A percentile compares a stretch with the other conserved stretches of the same genome.
Evolutionary conservation across 23 red algal genomes (phyloP).

Genomic region (Gracilariopsis chorda): DNA sequence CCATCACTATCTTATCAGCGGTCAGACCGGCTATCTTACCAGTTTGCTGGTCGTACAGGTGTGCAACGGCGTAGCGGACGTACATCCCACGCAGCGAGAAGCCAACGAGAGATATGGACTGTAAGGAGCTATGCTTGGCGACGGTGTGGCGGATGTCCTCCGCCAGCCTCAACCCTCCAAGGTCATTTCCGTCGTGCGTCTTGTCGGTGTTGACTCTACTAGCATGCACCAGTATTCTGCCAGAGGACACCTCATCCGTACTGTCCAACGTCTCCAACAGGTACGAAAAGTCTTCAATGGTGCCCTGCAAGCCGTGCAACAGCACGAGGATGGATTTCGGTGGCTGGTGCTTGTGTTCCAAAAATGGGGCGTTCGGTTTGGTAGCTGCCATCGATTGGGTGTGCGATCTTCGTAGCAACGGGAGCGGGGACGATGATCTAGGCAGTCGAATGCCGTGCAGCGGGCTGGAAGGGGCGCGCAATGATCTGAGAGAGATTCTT

Average conservation of each 20-base stretch:
- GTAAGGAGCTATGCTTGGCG: neutral
- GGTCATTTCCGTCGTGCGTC: conserved; percentile 62
- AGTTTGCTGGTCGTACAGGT: conserved; percentile 20
- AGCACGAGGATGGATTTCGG: conserved; percentile 42
- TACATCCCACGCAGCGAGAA: conserved; percentile 72
- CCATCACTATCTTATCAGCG: conserved; percentile 34
- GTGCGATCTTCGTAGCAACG: no score
- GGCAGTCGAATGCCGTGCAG: no score
- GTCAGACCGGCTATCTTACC: conserved; percentile 17
- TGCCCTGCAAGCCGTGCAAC: conserved; percentile 71
- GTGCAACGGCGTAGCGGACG: conserved; percentile 58
- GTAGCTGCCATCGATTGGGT: no score
- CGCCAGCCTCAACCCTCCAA: conserved; percentile 50
- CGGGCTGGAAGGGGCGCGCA: no score
- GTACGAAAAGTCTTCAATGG: conserved; percentile 60
- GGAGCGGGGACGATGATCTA: neutral
- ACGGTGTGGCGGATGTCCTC: conserved; percentile 54
- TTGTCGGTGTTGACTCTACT: conserved; percentile 56
- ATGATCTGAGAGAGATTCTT: no score
- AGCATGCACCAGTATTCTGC: conserved; percentile 34
- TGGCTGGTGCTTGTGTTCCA: no score
- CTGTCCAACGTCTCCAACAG: neutral
- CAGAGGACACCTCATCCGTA: neutral
- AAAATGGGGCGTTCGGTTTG: no score
- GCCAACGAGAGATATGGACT: conserved; percentile 56